Conservation (phyloP, 2,329 filamentous ascomycete genomes). For the Bipolaris victoriae region DNA sequence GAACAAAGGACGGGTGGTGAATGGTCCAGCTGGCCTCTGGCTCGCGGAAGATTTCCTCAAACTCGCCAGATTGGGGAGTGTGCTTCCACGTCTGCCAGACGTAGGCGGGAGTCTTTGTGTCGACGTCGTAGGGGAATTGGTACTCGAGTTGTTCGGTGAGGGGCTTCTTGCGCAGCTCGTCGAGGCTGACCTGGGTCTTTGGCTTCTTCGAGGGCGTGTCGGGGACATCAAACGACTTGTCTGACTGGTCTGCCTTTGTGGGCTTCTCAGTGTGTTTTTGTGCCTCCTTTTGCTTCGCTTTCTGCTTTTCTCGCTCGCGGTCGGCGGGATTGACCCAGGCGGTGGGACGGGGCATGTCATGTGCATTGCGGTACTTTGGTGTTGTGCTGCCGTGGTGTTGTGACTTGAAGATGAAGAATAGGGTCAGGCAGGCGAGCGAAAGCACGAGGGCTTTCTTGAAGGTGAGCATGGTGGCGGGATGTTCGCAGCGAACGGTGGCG, state of each 20-base stretch:
- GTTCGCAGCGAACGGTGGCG: slow-evolving; percentile 4
- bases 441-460: slow-evolving; percentile 76
- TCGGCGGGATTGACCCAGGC: slow-evolving; percentile 38
- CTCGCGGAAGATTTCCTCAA: slow-evolving; percentile 74
- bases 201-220: slow-evolving; percentile 50
- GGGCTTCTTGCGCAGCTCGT: slow-evolving; percentile 74
- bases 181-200: slow-evolving; percentile 66
- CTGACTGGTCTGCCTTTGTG: slow-evolving; percentile 26
- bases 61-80: slow-evolving; percentile 76
- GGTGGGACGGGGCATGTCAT: slow-evolving; percentile 46
- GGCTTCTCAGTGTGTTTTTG: slow-evolving; percentile 18
- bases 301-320: slow-evolving; percentile 14
- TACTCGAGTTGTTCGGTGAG: slow-evolving; percentile 83
- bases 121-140: slow-evolving; percentile 90
- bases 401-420: slow-evolving; percentile 72
- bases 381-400: slow-evolving; percentile 54
- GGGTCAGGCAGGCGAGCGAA: slow-evolving; percentile 70
- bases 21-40: slow-evolving; percentile 90
- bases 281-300: slow-evolving; percentile 20
- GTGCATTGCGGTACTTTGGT: slow-evolving; percentile 41
- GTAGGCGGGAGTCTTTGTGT: slow-evolving; percentile 90
- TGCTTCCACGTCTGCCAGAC: slow-evolving; percentile 99
- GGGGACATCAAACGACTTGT: slow-evolving; percentile 39
- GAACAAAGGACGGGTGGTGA: slow-evolving; percentile 86
- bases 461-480: slow-evolving; percentile 69